Conservation (phyloP, 371 early-diverging fungal species). For the Actinomortierella wolfii region DNA sequence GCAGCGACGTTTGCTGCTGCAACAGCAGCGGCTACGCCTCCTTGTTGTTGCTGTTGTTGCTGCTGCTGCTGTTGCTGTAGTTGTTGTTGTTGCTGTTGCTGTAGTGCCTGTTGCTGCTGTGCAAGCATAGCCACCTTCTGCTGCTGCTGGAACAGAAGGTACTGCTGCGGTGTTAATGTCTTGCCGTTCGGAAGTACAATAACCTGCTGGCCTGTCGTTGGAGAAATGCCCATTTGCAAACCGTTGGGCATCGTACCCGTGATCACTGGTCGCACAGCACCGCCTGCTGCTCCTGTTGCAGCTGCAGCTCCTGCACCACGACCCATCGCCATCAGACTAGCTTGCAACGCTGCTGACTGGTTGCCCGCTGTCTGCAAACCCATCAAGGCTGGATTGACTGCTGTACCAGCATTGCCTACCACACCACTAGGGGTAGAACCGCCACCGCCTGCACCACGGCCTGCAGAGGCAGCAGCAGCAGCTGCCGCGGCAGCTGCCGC, state of each 20-base stretch:
- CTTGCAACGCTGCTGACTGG: too few relatives aligned
- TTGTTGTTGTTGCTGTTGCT: constrained; percentile 10
- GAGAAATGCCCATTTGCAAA: constrained; percentile 12
- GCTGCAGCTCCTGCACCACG: too few relatives aligned
- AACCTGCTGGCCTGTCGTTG: constrained; percentile 27
- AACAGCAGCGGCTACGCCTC: too few relatives aligned
- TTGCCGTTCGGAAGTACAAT: constrained; percentile 24
- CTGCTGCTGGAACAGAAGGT: constrained; percentile 12
- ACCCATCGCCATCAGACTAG: too few relatives aligned
- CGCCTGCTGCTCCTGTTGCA: background rate
- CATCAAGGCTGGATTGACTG: background rate
- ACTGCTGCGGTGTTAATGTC: constrained; percentile 18
- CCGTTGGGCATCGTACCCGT: constrained; percentile 7
- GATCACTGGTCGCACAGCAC: background rate
- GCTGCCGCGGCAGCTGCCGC: background rate
- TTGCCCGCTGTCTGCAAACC: too few relatives aligned
- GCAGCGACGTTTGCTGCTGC: too few relatives aligned
- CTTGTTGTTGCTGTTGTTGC: constrained; percentile 3
- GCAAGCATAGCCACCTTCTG: background rate
- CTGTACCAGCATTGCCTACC: background rate
- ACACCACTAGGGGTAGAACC: constrained; percentile 1
- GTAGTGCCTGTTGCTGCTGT: constrained; percentile 11
- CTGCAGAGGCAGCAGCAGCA: constrained; percentile 8
- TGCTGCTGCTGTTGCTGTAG: constrained; percentile 13
- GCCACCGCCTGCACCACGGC: background rate